phyloP scores from a whole-genome alignment of 2,329 filamentous ascomycete genomes.

The Verticillium nubilum region DNA sequence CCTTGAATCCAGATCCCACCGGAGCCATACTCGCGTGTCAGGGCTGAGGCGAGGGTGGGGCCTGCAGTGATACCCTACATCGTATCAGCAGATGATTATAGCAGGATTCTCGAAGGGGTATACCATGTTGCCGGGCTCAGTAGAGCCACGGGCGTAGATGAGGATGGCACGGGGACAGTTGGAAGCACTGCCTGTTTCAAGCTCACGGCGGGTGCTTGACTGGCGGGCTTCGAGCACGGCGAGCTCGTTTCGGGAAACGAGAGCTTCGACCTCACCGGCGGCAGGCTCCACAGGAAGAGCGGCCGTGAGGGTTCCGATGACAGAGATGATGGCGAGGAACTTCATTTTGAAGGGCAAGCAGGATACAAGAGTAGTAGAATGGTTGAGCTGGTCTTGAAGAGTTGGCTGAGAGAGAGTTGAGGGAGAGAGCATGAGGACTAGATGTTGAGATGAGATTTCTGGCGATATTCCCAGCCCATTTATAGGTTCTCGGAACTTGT shows the following conservation, averaged over 20 bases:
- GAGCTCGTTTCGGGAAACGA: slow-evolving; percentile 1
- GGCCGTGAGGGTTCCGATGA: slow-evolving; percentile 8
- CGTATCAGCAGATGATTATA: background rate
- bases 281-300: slow-evolving; percentile 10
- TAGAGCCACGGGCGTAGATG: slow-evolving; percentile 33
- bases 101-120: background rate
- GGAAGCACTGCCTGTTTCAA: slow-evolving; percentile 19
- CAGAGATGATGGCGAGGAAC: slow-evolving; percentile 13
- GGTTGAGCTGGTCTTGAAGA: background rate
- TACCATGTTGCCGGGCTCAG: slow-evolving; percentile 32
- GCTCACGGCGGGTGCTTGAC: slow-evolving; percentile 18
- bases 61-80: slow-evolving; percentile 21
- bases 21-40: slow-evolving; percentile 20
- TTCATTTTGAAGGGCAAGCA: slow-evolving; percentile 11
- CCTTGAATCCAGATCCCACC: slow-evolving; percentile 35
- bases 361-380: background rate
- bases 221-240: slow-evolving; percentile 11
- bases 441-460: background rate
- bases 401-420: background rate
- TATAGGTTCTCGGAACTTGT: background rate
- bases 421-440: background rate
- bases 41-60: slow-evolving; percentile 19
- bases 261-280: background rate
- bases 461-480: background rate
- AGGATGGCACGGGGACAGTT: slow-evolving; percentile 30